Conservation (phyloP, 2,329 filamentous ascomycete genomes). For the Alternaria gansuensis region DNA sequence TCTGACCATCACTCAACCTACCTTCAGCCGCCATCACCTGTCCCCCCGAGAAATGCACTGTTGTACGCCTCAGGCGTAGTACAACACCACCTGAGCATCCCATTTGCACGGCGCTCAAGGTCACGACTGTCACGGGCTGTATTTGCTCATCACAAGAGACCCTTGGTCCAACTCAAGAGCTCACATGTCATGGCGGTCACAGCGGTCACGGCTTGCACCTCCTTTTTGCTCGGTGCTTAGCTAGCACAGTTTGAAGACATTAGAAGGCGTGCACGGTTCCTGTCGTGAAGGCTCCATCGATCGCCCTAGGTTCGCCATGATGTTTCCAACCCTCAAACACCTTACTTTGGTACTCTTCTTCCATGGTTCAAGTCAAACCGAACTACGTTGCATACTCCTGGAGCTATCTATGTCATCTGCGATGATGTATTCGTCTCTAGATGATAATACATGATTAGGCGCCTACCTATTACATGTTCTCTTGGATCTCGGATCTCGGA, state of each 20-base stretch:
- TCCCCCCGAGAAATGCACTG: not conserved
- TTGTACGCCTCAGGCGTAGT: slow-evolving; percentile 16
- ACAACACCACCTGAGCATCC: slow-evolving; percentile 12
- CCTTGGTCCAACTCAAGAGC: not conserved
- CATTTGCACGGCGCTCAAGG: slow-evolving; percentile 13
- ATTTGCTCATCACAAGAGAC: not conserved
- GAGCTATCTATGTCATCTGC: slow-evolving; percentile 3
- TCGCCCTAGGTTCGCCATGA: slow-evolving; percentile 7
- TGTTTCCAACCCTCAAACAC: slow-evolving; percentile 2
- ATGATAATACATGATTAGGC: not conserved
- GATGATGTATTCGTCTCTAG: not conserved
- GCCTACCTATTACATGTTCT: slow-evolving; percentile 1
- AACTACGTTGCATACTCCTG: not conserved
- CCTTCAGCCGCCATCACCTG: slow-evolving; percentile 4
- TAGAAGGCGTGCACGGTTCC: slow-evolving; percentile 3
- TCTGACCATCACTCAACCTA: not conserved
- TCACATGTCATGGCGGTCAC: slow-evolving; percentile 5
- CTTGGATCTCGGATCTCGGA: not conserved
- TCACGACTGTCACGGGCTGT: slow-evolving; percentile 6
- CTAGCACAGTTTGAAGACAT: not conserved
- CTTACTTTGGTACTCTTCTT: slow-evolving; percentile 8
- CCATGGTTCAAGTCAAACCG: not conserved
- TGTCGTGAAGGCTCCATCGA: slow-evolving; percentile 6
- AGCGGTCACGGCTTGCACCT: slow-evolving; percentile 5
- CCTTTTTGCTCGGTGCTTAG: slow-evolving; percentile 1